These are phyloP conservation scores for Xylariaceae sp. DNA, from an alignment of 2,329 filamentous ascomycete genomes.

Conservation along the genomic window DNA sequence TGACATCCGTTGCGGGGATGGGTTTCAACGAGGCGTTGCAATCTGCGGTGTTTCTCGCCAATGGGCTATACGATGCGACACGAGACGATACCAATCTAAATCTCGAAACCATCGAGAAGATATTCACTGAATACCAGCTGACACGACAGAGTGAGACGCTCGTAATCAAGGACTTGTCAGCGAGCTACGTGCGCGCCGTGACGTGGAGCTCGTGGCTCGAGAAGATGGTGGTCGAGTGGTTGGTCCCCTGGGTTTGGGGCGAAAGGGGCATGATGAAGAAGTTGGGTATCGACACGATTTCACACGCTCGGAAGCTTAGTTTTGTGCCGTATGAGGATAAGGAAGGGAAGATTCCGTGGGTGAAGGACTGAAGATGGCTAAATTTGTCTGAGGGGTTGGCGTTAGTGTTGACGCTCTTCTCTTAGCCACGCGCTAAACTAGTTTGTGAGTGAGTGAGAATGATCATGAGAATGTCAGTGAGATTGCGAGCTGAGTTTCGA, in stretches of 20 bases:
- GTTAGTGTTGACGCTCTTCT: no score
- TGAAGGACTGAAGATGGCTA: no score
- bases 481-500: no score
- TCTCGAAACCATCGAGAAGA: slow-evolving; percentile 1
- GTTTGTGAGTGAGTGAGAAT: no score
- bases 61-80: slow-evolving; percentile 11
- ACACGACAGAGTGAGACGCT: slow-evolving; percentile 12
- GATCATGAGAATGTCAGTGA: no score
- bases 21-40: slow-evolving; percentile 17
- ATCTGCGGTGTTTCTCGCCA: slow-evolving; percentile 13
- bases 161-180: slow-evolving; percentile 7
- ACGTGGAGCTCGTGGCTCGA: slow-evolving; percentile 17
- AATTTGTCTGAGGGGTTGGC: no score
- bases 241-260: slow-evolving; percentile 8
- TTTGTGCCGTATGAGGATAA: slow-evolving; percentile 12
- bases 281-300: slow-evolving; percentile 2
- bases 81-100: background rate
- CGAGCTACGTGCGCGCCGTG: slow-evolving; percentile 8
- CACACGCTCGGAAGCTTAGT: slow-evolving; percentile 7
- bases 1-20: slow-evolving; percentile 17
- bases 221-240: slow-evolving; percentile 13
- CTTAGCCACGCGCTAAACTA: no score
- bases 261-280: slow-evolving; percentile 1
- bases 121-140: slow-evolving; percentile 16
- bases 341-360: slow-evolving; percentile 17